Evolutionary conservation across 2,329 filamentous ascomycete species (phyloP).

Genomic region (Furcasterigmium furcatum): DNA sequence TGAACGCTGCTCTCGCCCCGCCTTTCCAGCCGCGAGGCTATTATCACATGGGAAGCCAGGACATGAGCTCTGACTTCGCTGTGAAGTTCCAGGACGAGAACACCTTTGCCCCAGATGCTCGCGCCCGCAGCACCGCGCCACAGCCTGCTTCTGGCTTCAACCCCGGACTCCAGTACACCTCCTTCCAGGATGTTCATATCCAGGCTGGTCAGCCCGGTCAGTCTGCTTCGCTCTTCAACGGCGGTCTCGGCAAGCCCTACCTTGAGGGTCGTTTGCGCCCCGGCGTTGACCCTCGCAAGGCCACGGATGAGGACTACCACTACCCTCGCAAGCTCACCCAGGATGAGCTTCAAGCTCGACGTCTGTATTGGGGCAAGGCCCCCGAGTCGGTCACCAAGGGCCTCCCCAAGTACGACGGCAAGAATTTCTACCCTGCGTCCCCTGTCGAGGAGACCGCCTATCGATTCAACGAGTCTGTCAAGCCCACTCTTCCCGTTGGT

Average conservation of each 20-base stretch:
- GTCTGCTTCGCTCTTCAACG: too few species aligned
- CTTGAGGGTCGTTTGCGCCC: constrained; percentile 49
- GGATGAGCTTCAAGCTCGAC: constrained; percentile 56
- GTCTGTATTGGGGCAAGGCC: constrained; percentile 58
- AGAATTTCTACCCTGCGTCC: constrained; percentile 60
- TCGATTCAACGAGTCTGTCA: not conserved
- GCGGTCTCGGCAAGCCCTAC: constrained; percentile 39
- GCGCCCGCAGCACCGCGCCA: too few species aligned
- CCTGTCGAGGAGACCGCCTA: constrained; percentile 34
- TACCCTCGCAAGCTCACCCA: constrained; percentile 56
- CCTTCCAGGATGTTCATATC: too few species aligned
- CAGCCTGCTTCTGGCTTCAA: too few species aligned
- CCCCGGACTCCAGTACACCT: too few species aligned
- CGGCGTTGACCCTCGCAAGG: constrained; percentile 36
- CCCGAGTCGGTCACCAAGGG: constrained; percentile 46
- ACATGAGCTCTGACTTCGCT: not conserved
- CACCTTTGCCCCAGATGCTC: too few species aligned
- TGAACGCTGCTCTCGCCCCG: constrained; percentile 44
- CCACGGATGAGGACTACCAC: constrained; percentile 43
- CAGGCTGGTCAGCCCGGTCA: too few species aligned
- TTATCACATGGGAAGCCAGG: not conserved
- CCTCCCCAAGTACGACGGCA: constrained; percentile 62
- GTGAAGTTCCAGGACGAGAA: not conserved
- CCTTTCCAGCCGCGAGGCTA: constrained; percentile 41
- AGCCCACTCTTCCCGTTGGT: not conserved